Base-by-base conservation (phyloP, 2,329 filamentous ascomycete species). In the Diaporthe humulicola region DNA sequence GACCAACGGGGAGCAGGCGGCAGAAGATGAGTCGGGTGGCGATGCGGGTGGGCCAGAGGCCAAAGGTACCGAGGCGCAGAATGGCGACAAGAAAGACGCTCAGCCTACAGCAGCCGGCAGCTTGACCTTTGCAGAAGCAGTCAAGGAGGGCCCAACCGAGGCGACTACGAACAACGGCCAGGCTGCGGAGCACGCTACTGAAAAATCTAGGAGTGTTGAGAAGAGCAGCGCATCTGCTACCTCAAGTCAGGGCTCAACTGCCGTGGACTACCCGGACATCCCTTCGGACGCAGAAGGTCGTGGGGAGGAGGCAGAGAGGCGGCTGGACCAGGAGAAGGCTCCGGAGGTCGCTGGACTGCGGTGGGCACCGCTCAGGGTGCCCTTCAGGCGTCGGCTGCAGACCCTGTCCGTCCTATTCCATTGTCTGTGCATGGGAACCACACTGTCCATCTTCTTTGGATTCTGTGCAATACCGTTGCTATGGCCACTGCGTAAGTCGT, bases 401-500 rank as follows among this genome's bases (percentile, higher is more conserved):
- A 97, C 96, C 4, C 90, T 95, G 50, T 90, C 96, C 5, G 93
- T 96, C 17, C 86, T 96, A 12, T 89, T 91, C 78, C 94, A 96
- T 83, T 94, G 91, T 76, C 88, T 94, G 78, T 91, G 90, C 73
- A 93, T 96, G 76, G 90, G 91, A n/a, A 84, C 91, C 33, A 89
- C 91, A 78, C 88, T 98, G 7, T 93, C 94, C 7, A 83, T 93
- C 74, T 98, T 98, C 87, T 98, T 98, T 87, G 93, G 97, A 81
- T 91, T 96, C 45, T 98, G 95, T 84, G 93, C 95, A 73, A 96
- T 98, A 73, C 97, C 97, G 0, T 86, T 98, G n/a, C 91, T 93
- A 64, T 99, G 97, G 97, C 96, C 96, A 2, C 84, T 93, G 56
- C 81, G 75, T 76, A 69, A 74, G 75, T 76, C 40, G 8, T 6